Conservation (phyloP, 2,329 filamentous ascomycete species). For the Fusarium nurragi region DNA sequence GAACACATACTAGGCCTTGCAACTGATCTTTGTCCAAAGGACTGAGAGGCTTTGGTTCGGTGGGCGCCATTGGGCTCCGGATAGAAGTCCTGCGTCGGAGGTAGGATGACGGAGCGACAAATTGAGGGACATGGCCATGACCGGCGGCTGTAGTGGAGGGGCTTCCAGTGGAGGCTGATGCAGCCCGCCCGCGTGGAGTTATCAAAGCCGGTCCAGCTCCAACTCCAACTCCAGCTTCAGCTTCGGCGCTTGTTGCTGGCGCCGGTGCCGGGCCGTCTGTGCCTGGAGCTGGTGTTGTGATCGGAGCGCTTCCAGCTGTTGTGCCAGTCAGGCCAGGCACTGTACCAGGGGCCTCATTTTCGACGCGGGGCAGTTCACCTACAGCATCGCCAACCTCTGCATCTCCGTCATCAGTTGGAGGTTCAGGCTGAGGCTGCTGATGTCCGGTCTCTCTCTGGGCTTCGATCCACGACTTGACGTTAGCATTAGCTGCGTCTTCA, state of each 20-base stretch:
- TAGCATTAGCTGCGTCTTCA: slow-evolving; percentile 20
- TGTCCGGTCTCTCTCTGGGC: slow-evolving; percentile 25
- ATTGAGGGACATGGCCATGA: slow-evolving; percentile 57
- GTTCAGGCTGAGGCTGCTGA: slow-evolving; percentile 23
- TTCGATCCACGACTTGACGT: slow-evolving; percentile 36
- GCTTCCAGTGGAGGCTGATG: slow-evolving; percentile 35
- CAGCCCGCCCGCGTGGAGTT: slow-evolving; percentile 36
- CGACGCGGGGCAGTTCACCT: slow-evolving; percentile 31
- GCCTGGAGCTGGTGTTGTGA: slow-evolving; percentile 20
- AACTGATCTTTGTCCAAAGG: slow-evolving; percentile 79
- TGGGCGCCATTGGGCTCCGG: slow-evolving; percentile 50
- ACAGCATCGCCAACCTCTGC: slow-evolving; percentile 23
- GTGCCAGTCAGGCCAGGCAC: slow-evolving; percentile 20
- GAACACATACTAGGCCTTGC: slow-evolving; percentile 74
- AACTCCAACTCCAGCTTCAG: slow-evolving; percentile 10
- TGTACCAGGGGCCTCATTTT: slow-evolving; percentile 17
- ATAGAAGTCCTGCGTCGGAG: slow-evolving; percentile 55
- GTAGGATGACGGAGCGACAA: slow-evolving; percentile 70
- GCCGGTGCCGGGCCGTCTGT: slow-evolving; percentile 4
- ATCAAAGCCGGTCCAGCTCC: slow-evolving; percentile 29
- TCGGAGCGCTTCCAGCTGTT: slow-evolving; percentile 22
- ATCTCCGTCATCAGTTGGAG: slow-evolving; percentile 16
- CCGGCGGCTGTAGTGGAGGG: slow-evolving; percentile 39
- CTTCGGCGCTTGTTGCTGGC: slow-evolving; percentile 5
- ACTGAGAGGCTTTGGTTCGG: slow-evolving; percentile 59